Percentiles rank a stretch among this genome's conserved stretches.
phyloP scores from a whole-genome alignment of 2,329 filamentous ascomycete genomes.

The Fusarium sp. region DNA sequence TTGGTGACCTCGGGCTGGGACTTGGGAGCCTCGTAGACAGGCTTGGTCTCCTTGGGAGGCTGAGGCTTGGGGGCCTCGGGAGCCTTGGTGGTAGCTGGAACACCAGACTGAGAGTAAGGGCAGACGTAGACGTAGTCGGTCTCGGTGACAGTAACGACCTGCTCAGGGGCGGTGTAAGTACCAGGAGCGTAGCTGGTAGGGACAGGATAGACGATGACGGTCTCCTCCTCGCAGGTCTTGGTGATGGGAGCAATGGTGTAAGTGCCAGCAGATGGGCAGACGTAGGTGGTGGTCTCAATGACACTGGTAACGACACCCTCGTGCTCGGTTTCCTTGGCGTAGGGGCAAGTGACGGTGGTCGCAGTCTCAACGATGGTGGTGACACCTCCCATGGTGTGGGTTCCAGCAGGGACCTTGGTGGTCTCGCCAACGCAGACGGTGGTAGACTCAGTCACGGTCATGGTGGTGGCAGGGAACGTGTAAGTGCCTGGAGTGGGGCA shows the following conservation, averaged over 20 bases:
- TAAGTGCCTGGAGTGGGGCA: slow-evolving; percentile 77
- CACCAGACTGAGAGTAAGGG: slow-evolving; percentile 66
- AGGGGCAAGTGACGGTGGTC: slow-evolving; percentile 77
- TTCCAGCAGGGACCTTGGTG: slow-evolving; percentile 70
- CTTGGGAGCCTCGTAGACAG: slow-evolving; percentile 27
- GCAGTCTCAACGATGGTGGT: slow-evolving; percentile 74
- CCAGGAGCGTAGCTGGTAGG: slow-evolving; percentile 73
- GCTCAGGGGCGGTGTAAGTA: slow-evolving; percentile 76
- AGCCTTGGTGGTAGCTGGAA: slow-evolving; percentile 43
- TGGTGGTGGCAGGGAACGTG: slow-evolving; percentile 78
- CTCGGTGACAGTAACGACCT: slow-evolving; percentile 74
- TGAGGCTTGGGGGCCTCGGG: slow-evolving; percentile 33
- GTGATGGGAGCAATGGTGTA: slow-evolving; percentile 79
- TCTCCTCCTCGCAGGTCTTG: slow-evolving; percentile 65
- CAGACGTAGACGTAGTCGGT: slow-evolving; percentile 76
- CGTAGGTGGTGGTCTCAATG: slow-evolving; percentile 75
- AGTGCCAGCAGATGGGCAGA: slow-evolving; percentile 78
- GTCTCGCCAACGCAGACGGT: slow-evolving; percentile 73
- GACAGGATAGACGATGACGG: slow-evolving; percentile 71
- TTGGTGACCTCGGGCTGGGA: slow-evolving; percentile 38
- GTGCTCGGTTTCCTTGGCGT: slow-evolving; percentile 70
- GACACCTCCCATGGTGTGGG: slow-evolving; percentile 76
- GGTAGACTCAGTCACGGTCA: slow-evolving; percentile 73
- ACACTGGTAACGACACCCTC: slow-evolving; percentile 71
- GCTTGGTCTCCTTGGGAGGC: slow-evolving; percentile 37